Conservation (phyloP, 371 early-diverging fungal species). For the Mortierella sp. region DNA sequence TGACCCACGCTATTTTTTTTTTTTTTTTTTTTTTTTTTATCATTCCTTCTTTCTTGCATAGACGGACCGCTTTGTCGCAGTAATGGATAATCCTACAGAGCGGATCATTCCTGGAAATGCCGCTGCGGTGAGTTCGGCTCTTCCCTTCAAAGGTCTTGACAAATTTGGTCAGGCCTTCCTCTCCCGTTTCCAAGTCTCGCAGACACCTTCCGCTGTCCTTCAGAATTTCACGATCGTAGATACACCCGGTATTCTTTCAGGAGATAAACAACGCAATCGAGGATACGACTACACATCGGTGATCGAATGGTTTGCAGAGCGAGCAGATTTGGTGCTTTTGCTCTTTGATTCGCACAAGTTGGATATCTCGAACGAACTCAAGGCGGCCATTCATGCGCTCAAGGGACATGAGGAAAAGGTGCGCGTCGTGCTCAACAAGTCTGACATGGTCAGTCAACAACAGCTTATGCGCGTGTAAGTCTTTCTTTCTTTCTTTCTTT, state of each 20-base stretch:
- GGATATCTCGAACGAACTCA: slow-evolving; percentile 93
- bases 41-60: background rate
- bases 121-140: slow-evolving; percentile 82
- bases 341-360: slow-evolving; percentile 91
- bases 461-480: slow-evolving; percentile 91
- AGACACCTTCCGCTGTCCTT: slow-evolving; percentile 75
- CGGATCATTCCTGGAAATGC: slow-evolving; percentile 87
- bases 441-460: slow-evolving; percentile 86
- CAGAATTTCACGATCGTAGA: slow-evolving; percentile 87
- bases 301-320: slow-evolving; percentile 89
- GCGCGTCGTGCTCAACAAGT: slow-evolving; percentile 87
- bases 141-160: slow-evolving; percentile 83
- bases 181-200: slow-evolving; percentile 86
- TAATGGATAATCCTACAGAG: slow-evolving; percentile 81
- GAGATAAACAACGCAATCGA: slow-evolving; percentile 86
- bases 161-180: slow-evolving; percentile 85
- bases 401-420: slow-evolving; percentile 90
- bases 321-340: slow-evolving; percentile 86
- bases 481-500: background rate
- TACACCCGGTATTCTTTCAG: slow-evolving; percentile 88
- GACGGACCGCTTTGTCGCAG: slow-evolving; percentile 87
- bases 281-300: slow-evolving; percentile 88
- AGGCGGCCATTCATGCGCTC: slow-evolving; percentile 79
- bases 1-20: background rate
- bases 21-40: background rate